A percentile compares a stretch with the other conserved stretches of the same genome.
These are phyloP conservation scores for Cichorium intybus DNA, from an alignment of 140 eudicot species.

Conservation along the genomic window DNA sequence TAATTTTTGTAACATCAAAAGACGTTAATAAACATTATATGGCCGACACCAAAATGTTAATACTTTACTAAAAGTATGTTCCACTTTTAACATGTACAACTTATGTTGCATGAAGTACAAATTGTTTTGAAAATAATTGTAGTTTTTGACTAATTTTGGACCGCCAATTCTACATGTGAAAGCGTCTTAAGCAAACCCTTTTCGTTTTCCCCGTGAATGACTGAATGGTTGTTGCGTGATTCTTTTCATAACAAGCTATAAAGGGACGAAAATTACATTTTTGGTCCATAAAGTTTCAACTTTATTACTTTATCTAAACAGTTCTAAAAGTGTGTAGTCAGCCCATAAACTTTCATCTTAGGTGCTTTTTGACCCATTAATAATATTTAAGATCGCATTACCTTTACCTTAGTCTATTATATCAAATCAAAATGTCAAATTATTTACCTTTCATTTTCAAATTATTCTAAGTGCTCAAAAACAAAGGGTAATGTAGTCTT, in stretches of 20 bases:
- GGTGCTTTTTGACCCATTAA: not conserved
- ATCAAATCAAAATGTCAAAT: not conserved
- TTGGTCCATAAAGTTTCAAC: constrained; percentile 10
- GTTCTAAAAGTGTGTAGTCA: not conserved
- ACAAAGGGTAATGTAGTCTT: too few relatives aligned
- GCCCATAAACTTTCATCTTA: not conserved
- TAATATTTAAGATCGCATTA: not conserved
- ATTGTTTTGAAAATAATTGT: not conserved
- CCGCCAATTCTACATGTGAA: constrained; percentile 21
- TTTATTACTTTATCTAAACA: not conserved
- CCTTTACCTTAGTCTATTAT: too few relatives aligned
- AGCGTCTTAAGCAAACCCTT: not conserved
- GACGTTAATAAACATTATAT: not conserved
- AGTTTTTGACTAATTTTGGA: constrained; percentile 11
- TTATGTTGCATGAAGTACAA: constrained; percentile 2
- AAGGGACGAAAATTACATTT: not conserved
- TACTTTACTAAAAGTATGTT: constrained; percentile 2
- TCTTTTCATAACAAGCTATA: constrained; percentile 9
- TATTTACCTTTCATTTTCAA: too few relatives aligned
- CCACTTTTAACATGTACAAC: constrained; percentile 10
- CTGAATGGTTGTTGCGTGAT: constrained; percentile 37
- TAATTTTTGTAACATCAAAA: not conserved
- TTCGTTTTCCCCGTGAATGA: constrained; percentile 24
- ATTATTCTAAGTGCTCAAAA: too few relatives aligned
- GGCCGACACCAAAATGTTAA: not conserved